Evolutionary conservation across 805 yeast species (phyloP).

Genomic region (Sugiyamaella chiloensis): DNA sequence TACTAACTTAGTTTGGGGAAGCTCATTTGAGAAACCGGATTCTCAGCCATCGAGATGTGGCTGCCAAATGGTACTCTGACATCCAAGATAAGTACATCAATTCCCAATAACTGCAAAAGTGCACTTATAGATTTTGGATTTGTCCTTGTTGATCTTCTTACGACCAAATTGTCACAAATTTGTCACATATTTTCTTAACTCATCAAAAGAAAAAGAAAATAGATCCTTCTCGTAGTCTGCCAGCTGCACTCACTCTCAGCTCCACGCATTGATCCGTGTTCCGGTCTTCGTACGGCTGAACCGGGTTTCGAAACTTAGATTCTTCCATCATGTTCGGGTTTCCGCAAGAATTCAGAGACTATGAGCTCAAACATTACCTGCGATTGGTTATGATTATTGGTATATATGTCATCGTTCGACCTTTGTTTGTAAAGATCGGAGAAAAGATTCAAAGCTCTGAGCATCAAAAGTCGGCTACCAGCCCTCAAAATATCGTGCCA

Average conservation of each 20-base stretch:
- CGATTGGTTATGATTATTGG: slow-evolving; percentile 31
- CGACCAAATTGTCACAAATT: too few species aligned
- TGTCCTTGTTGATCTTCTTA: too few species aligned
- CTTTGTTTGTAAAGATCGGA: slow-evolving; percentile 29
- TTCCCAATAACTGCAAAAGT: slow-evolving; percentile 10
- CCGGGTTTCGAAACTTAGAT: not conserved
- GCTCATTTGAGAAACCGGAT: slow-evolving; percentile 42
- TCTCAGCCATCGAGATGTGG: slow-evolving; percentile 41
- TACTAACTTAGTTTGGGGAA: slow-evolving; percentile 34
- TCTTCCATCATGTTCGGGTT: slow-evolving; percentile 30
- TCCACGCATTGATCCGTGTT: too few species aligned
- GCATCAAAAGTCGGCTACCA: slow-evolving; percentile 20
- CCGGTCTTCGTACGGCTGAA: not conserved
- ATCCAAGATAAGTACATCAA: slow-evolving; percentile 26
- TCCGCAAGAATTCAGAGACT: slow-evolving; percentile 29
- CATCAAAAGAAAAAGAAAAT: too few species aligned
- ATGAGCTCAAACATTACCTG: slow-evolving; percentile 30
- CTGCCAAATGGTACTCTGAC: slow-evolving; percentile 40
- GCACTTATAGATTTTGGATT: slow-evolving; percentile 1
- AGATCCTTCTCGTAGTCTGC: too few species aligned
- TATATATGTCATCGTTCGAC: slow-evolving; percentile 31
- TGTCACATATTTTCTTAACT: too few species aligned
- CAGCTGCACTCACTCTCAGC: too few species aligned
- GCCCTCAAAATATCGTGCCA: slow-evolving; percentile 6
- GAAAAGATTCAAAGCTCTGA: slow-evolving; percentile 24